Evolutionary conservation across 257 asterid genomes (phyloP).

Genomic region (Jaltomata sinuosa): DNA sequence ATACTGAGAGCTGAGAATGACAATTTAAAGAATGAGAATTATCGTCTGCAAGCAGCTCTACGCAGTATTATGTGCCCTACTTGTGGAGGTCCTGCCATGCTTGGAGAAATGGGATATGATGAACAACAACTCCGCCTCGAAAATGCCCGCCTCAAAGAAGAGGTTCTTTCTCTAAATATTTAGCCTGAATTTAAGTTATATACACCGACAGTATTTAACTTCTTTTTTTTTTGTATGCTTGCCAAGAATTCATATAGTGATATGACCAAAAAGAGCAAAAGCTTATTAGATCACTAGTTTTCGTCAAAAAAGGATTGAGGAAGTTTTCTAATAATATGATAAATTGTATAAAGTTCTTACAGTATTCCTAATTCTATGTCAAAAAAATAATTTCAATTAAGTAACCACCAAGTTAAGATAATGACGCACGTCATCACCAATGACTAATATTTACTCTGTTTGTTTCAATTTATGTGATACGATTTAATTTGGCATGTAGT

Average conservation of each 20-base stretch:
- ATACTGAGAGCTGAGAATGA: slow-evolving; percentile 81
- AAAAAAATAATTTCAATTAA: neutral
- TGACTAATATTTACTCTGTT: neutral
- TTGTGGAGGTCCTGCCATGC: slow-evolving; percentile 87
- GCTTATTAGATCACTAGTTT: neutral
- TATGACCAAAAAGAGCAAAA: neutral
- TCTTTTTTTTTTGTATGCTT: neutral
- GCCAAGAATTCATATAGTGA: neutral
- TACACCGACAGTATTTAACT: neutral
- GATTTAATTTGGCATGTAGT: no score
- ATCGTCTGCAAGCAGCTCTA: slow-evolving; percentile 60
- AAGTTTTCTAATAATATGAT: neutral
- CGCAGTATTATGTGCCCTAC: slow-evolving; percentile 79
- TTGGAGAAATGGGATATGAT: slow-evolving; percentile 82
- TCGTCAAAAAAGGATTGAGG: neutral
- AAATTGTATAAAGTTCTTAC: neutral
- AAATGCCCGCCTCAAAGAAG: slow-evolving; percentile 91
- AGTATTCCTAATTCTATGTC: neutral
- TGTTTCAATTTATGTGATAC: no score
- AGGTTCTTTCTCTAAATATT: slow-evolving; percentile 22
- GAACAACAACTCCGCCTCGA: slow-evolving; percentile 84
- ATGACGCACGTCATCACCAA: neutral
- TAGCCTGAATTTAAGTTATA: neutral
- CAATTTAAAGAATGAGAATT: slow-evolving; percentile 67
- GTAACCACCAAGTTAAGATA: neutral